Evolutionary conservation across 2,329 filamentous ascomycete genomes (phyloP), one percentile per base, ranked within the genome.

Genomic region (Sphaerulina musiva): DNA sequence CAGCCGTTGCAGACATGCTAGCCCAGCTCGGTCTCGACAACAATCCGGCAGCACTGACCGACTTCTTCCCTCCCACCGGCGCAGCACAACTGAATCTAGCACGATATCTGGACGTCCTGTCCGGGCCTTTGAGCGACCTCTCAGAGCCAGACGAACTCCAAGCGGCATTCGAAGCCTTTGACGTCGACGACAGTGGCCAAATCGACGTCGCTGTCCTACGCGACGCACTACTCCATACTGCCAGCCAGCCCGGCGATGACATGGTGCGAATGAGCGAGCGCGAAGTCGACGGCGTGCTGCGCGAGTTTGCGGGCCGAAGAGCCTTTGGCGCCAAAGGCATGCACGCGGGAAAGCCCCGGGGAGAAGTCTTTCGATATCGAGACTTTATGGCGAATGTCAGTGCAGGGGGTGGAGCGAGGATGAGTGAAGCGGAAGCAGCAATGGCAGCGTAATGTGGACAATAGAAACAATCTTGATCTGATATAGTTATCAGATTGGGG

Each of bases 101-200:
- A 0, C 82, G 84, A 3, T 98, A 95, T 68, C 79, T 98, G 20
- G 92, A 89, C 67, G 85, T 84, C 1, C 76, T 98, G 1, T 87
- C 91, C 0, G 80, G 82, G 8, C 80, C 87, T 2, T 76, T 97
- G 2, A 81, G 83, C 1, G 80, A 84, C 0, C 76, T 97, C 14
- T 95, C 89, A 0, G 84, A 87, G 0, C 81, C 83, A 20, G 80
- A 83, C 12, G 93, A 98, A 68, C 79, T 98, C 8, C 76, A 89
- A 17, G 92, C 90, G 1, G 93, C 93, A 0, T 92, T 98, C 62
- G 89, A 89, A 2, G 93, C 93, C 0, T 97, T 97, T 68, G 93
- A 98, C 67, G 88, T 95, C 58, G 90, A 95, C 59, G 93, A 98
- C 69, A 93, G 87, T 64, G 93, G 93, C 2, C 90, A 96, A 71